Conservation (phyloP, 768 basidiomycete species). For the Lyophyllum decastes region DNA sequence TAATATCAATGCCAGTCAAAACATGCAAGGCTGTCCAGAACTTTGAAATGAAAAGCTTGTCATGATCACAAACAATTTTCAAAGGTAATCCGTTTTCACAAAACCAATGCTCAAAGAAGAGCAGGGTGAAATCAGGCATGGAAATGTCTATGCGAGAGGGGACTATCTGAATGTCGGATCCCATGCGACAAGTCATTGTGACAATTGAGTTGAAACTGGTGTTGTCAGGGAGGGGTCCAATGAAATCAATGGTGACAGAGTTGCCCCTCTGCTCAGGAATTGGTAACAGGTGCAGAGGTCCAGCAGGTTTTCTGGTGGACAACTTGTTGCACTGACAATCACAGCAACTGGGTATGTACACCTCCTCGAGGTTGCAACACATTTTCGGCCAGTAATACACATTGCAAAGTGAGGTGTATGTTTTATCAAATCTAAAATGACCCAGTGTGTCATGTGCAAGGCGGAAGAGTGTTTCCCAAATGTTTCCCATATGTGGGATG, state of each 20-base stretch:
- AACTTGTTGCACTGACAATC: background rate
- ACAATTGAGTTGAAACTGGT: slow-evolving; percentile 23
- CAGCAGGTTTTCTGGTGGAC: background rate
- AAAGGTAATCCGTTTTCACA: slow-evolving; percentile 35
- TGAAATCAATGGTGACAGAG: slow-evolving; percentile 20
- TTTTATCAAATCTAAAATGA: no score
- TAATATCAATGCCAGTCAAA: slow-evolving; percentile 23
- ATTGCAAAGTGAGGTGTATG: no score
- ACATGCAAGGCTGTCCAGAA: slow-evolving; percentile 29
- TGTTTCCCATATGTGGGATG: no score
- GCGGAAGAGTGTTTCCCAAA: no score
- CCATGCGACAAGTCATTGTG: slow-evolving; percentile 26
- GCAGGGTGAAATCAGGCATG: slow-evolving; percentile 16
- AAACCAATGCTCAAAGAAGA: slow-evolving; percentile 32
- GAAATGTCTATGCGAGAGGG: slow-evolving; percentile 5
- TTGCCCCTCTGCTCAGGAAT: slow-evolving; percentile 20
- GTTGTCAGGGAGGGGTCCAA: slow-evolving; percentile 8
- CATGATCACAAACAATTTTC: slow-evolving; percentile 23
- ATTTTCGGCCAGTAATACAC: no score
- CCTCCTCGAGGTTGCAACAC: no score
- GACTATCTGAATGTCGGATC: slow-evolving; percentile 22
- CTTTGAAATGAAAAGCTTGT: slow-evolving; percentile 11
- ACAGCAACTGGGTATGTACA: background rate
- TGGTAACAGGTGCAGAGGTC: slow-evolving; percentile 12
- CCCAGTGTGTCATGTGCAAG: no score